Evolutionary conservation across 2,329 filamentous ascomycete species (phyloP), one percentile per base, ranked within the genome.

Genomic region (Fusarium musae): DNA sequence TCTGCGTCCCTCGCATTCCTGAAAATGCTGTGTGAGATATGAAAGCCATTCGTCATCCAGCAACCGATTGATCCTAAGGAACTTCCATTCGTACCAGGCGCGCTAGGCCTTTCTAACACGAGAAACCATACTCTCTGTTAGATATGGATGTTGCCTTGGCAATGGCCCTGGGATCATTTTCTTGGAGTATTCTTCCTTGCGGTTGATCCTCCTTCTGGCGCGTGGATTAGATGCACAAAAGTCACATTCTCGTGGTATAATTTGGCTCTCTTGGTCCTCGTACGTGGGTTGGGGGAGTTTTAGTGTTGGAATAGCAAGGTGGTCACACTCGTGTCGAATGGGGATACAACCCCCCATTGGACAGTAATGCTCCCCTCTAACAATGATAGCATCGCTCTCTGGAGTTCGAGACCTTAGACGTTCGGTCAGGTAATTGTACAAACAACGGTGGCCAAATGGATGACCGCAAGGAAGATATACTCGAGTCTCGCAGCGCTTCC

Each of bases 401-500:
- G 40, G 19, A 28, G n/a, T 59, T 21, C 36, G 43, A 40, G 19
- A 37, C 13, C 10, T 21, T 49, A 15, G 9, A n/a, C 34, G 26
- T 28, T n/a, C 6, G 9, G 4, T 11, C 17, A 52, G 49, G 30
- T 52, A 36, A 37, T 7, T 16, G 32, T 52, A n/a, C 49, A 42
- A 62, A 56, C n/a, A 79, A 80, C 8, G 46, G 12, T 28, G 75
- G 13, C 77, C 78, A 53, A 78, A 78, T 19, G 21, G 23, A 54
- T 80, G 78, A 17, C 79, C 78, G 47, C 78, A 80, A 10, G 75
- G 75, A 21, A 80, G 72, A 49, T 72, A 78, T 4, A 61, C 65
- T 26, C 54, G 59, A 15, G 21, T 30, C 46, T 80, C 78, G 13
- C 39, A 39, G 28, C 21, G 1, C 16, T 15, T 16, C 26, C 50